phyloP scores from a whole-genome alignment of 1,284 basidiomycete genomes.

The Athelia sp. region DNA sequence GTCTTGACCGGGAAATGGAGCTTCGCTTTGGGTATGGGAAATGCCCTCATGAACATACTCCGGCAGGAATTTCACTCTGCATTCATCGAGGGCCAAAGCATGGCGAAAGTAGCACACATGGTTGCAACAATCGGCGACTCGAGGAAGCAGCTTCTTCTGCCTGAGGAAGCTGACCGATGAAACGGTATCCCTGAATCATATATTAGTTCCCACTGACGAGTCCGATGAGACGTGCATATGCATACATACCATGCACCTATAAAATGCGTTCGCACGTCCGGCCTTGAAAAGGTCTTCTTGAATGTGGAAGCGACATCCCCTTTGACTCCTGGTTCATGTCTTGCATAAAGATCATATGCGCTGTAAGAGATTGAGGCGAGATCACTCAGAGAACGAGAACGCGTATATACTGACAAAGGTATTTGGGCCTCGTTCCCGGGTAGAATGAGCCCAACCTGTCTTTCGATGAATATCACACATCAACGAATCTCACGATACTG shows the following conservation, averaged over 20 bases:
- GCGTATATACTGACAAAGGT: conserved; percentile 22
- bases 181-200: conserved; percentile 22
- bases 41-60: conserved; percentile 26
- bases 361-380: neutral
- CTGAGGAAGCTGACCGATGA: conserved; percentile 29
- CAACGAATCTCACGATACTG: neutral
- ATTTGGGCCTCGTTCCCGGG: conserved; percentile 32
- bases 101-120: conserved; percentile 27
- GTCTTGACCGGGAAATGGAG: neutral
- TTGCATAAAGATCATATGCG: neutral
- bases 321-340: neutral
- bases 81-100: conserved; percentile 31
- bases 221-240: neutral
- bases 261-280: conserved; percentile 25
- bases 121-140: conserved; percentile 18
- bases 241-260: conserved; percentile 29
- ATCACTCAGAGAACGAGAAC: conserved; percentile 5
- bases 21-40: conserved; percentile 5
- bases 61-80: conserved; percentile 35
- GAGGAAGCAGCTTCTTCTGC: conserved; percentile 18
- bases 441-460: conserved; percentile 31
- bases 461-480: neutral
- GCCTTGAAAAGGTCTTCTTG: conserved; percentile 20
- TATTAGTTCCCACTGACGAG: neutral
- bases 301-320: conserved; percentile 17